Percentiles rank a stretch among this genome's conserved stretches.
These are phyloP conservation scores for Fusarium nisikadoi DNA, from an alignment of 2,329 filamentous ascomycete species.

Conservation along the genomic window DNA sequence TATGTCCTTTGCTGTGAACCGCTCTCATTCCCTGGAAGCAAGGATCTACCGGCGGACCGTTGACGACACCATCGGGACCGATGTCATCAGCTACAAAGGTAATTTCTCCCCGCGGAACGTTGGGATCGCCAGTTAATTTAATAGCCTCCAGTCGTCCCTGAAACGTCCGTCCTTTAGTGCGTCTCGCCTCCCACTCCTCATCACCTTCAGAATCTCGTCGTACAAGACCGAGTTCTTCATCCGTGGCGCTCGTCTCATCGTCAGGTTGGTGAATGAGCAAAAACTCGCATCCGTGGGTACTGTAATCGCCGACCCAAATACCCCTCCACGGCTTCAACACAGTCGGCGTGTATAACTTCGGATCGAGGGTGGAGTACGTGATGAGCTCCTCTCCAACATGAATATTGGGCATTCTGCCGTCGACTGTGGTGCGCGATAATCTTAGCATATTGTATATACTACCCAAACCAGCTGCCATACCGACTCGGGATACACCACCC, in stretches of 20 bases:
- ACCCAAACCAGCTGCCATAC: conserved; percentile 41
- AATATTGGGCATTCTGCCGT: conserved; percentile 50
- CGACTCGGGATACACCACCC: conserved; percentile 46
- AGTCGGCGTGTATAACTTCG: conserved; percentile 82
- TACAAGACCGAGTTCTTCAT: conserved; percentile 55
- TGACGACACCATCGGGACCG: conserved; percentile 71
- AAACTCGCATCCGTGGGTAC: conserved; percentile 89
- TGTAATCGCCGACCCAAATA: conserved; percentile 93
- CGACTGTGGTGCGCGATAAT: conserved; percentile 23
- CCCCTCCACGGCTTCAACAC: conserved; percentile 83
- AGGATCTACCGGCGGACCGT: conserved; percentile 67
- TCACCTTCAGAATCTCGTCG: conserved; percentile 56
- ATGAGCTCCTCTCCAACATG: conserved; percentile 66
- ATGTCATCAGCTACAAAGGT: conserved; percentile 86
- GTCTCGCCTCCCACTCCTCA: conserved; percentile 58
- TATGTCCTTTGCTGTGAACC: conserved; percentile 79
- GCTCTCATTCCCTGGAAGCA: conserved; percentile 80
- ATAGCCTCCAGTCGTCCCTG: conserved; percentile 80
- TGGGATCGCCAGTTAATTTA: conserved; percentile 91
- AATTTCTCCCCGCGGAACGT: conserved; percentile 86
- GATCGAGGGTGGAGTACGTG: conserved; percentile 78
- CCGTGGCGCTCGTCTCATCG: conserved; percentile 50
- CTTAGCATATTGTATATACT: conserved; percentile 30
- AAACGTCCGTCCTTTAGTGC: conserved; percentile 62
- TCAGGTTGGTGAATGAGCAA: conserved; percentile 80